phyloP scores from a whole-genome alignment of 2,329 filamentous ascomycete species.

The Colletotrichum abscissum region DNA sequence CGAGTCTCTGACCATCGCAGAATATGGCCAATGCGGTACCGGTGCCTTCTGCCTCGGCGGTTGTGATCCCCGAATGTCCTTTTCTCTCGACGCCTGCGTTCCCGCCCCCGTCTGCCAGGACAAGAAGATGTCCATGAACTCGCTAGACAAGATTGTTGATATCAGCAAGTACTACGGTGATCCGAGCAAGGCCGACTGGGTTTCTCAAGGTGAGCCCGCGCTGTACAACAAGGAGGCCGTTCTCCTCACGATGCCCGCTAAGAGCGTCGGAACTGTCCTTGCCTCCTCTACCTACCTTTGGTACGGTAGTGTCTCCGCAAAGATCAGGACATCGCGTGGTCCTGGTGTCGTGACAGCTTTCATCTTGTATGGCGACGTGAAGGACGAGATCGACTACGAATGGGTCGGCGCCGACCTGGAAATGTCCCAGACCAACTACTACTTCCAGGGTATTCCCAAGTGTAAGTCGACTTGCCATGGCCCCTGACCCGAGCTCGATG shows the following conservation, averaged over 20 bases:
- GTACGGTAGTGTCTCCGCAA: conserved; percentile 94
- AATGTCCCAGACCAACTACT: conserved; percentile 93
- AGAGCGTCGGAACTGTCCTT: conserved; percentile 87
- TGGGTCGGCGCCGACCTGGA: conserved; percentile 85
- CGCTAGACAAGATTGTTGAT: conserved; percentile 74
- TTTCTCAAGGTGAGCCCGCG: conserved; percentile 82
- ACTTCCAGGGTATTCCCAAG: conserved; percentile 91
- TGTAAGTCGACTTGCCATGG: conserved; percentile 67
- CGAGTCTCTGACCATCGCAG: conserved; percentile 54
- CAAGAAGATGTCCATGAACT: conserved; percentile 78
- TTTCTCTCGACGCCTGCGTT: conserved; percentile 84
- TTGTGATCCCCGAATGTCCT: conserved; percentile 89
- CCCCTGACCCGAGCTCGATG: conserved; percentile 25
- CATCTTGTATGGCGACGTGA: conserved; percentile 93
- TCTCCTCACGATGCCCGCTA: conserved; percentile 88
- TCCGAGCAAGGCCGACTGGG: conserved; percentile 84
- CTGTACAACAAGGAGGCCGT: conserved; percentile 73
- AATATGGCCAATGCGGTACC: conserved; percentile 92
- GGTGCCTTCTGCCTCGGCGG: conserved; percentile 96
- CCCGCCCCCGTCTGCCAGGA: conserved; percentile 85
- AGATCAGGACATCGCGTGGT: conserved; percentile 85
- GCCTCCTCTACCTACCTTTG: conserved; percentile 90
- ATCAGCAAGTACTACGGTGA: conserved; percentile 91
- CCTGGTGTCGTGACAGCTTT: conserved; percentile 96
- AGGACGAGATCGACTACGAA: conserved; percentile 99